phyloP scores from a whole-genome alignment of 306 rosid species.

The Coriaria nepalensis region DNA sequence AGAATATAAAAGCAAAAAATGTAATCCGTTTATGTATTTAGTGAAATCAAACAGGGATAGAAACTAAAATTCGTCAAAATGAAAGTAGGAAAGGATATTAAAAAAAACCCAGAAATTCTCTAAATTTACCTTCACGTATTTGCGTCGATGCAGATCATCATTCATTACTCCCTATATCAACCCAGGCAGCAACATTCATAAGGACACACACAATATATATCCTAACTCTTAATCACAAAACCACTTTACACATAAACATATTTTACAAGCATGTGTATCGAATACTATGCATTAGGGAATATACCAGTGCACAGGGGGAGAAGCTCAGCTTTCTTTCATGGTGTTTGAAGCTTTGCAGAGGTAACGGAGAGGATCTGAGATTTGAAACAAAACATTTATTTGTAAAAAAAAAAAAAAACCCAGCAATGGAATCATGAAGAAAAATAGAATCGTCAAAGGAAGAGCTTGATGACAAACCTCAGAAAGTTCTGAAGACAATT shows the following conservation, averaged over 20 bases:
- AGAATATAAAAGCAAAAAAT: no score
- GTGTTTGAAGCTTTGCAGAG: conserved; percentile 26
- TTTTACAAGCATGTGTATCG: not conserved
- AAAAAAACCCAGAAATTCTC: conserved; percentile 3
- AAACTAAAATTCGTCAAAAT: not conserved
- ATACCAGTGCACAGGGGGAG: conserved; percentile 29
- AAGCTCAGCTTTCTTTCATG: conserved; percentile 21
- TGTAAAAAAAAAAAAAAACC: not conserved
- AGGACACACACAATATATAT: not conserved
- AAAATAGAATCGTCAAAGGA: conserved; percentile 5
- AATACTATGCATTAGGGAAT: conserved; percentile 2
- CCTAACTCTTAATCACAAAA: not conserved
- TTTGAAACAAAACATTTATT: not conserved
- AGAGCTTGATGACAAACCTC: conserved; percentile 17
- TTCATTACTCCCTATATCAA: conserved; percentile 30
- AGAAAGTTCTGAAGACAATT: conserved; percentile 53
- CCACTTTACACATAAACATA: not conserved
- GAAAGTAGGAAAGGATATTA: not conserved
- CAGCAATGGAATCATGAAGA: not conserved
- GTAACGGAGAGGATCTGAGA: conserved; percentile 44
- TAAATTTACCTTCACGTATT: conserved; percentile 43
- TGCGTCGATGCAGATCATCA: conserved; percentile 29
- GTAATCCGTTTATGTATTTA: not conserved
- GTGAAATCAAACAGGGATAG: not conserved
- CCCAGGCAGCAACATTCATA: conserved; percentile 2